Evolutionary conservation across 2,329 filamentous ascomycete genomes (phyloP), one percentile per base, ranked within the genome.

Genomic region (Lomentospora prolificans): DNA sequence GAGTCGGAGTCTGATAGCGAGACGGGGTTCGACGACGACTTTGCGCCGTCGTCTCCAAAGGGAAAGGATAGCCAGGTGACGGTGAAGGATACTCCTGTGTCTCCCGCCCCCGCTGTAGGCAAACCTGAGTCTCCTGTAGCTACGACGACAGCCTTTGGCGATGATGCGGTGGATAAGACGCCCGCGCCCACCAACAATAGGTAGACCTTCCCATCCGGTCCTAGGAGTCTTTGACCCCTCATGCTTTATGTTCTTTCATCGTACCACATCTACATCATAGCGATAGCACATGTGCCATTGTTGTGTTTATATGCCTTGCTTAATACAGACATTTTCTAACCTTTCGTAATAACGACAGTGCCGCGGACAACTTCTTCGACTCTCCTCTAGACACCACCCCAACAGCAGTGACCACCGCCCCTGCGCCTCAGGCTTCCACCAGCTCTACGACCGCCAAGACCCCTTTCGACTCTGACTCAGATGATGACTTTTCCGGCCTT

Each of bases 1-100:
- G 86, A 95, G n/a, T 91, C 87, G 28, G 90, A 95, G 57, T 86
- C 85, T 28, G 86, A 84, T 55, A 87, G 82, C 58, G 88, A 89
- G 51, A 90, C 89, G 44, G 90, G 91, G 0, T 97, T 97, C 65
- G 92, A 95, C 52, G 94, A 99, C 66, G 86, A 96, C 68, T 97
- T 97, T 66, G 85, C 87, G 0, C 83, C 88, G 12, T 79, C 81
- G 2, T 79, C 78, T 3, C 74, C 76, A 24, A 65, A 68, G 25
- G 62, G 66, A 61, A 55, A 64, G 63, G 55, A 58, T 17, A 41
- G 17, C 31, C 25, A 28, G 27, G 53, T 48, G 41, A 51, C 12
- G 59, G 60, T 60, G 28, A 61, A 64, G 54, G 53, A 57, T 27
- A 55, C 36, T 51, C 44, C 41, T 30, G 63, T 59, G 46, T 66